phyloP scores from a whole-genome alignment of 768 basidiomycete species.

The Macrocybe gigantea region DNA sequence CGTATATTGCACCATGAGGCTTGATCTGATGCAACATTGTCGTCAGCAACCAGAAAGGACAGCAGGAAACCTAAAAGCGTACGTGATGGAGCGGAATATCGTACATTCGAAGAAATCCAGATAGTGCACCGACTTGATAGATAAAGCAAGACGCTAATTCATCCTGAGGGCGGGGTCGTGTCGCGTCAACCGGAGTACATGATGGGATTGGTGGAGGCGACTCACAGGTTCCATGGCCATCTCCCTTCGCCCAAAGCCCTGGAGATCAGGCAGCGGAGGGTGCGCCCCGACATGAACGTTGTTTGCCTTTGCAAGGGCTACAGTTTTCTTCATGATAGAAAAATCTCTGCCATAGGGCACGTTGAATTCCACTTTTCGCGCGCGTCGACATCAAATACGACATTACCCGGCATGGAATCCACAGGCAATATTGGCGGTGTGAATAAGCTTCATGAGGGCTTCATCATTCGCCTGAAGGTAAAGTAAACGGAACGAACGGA shows the following conservation, averaged over 20 bases:
- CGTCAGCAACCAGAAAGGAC: not conserved
- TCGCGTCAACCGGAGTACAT: not conserved
- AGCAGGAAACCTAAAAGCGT: constrained; percentile 7
- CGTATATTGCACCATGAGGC: constrained; percentile 59
- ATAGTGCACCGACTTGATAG: constrained; percentile 64
- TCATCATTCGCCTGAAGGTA: constrained; percentile 41
- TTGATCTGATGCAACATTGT: constrained; percentile 34
- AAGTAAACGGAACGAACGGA: not conserved
- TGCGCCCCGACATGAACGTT: constrained; percentile 61
- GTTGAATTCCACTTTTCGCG: not conserved
- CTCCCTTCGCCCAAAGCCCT: constrained; percentile 62
- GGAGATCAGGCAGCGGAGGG: constrained; percentile 57
- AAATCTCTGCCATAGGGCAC: constrained; percentile 38
- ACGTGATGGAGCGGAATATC: constrained; percentile 53
- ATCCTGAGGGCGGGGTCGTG: constrained; percentile 25
- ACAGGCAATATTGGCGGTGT: constrained; percentile 60
- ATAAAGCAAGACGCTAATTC: constrained; percentile 53
- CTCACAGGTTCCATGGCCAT: constrained; percentile 56
- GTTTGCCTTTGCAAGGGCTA: constrained; percentile 48
- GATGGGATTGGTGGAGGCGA: not conserved
- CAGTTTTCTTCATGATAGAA: constrained; percentile 59
- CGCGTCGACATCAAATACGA: too few relatives aligned
- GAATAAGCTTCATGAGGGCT: constrained; percentile 48
- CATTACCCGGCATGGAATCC: constrained; percentile 62
- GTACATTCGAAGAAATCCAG: constrained; percentile 51